Evolutionary conservation across 768 basidiomycete genomes (phyloP).

Genomic region (Russula sp.): DNA sequence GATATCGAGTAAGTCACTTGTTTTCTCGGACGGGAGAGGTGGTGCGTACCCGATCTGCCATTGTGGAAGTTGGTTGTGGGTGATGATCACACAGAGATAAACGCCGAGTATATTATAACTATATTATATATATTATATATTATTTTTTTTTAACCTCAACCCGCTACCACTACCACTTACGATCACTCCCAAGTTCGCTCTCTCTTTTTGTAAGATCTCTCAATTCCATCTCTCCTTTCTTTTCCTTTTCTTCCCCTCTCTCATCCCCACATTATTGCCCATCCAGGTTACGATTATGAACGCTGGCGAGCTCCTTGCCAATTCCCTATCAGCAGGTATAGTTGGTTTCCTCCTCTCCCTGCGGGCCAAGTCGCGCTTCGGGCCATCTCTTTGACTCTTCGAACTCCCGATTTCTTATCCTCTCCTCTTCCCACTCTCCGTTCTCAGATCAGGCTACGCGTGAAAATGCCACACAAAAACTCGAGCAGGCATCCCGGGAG

Average conservation of each 20-base stretch:
- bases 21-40: too few relatives aligned
- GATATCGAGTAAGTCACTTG: not conserved
- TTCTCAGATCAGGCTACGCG: slow-evolving; percentile 77
- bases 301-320: slow-evolving; percentile 84
- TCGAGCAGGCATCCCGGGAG: slow-evolving; percentile 78
- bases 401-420: slow-evolving; percentile 25
- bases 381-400: not conserved
- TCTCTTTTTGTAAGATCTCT: not conserved
- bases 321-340: slow-evolving; percentile 87
- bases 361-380: slow-evolving; percentile 26
- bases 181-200: not conserved
- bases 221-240: not conserved
- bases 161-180: not conserved
- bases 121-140: too few relatives aligned
- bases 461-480: slow-evolving; percentile 85
- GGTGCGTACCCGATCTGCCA: slow-evolving; percentile 57
- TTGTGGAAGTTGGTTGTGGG: too few relatives aligned
- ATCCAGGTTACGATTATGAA: slow-evolving; percentile 57
- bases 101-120: too few relatives aligned
- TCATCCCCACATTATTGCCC: not conserved
- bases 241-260: slow-evolving; percentile 11
- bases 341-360: slow-evolving; percentile 26
- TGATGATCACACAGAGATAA: too few relatives aligned
- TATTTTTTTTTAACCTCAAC: not conserved
- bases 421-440: slow-evolving; percentile 6